Evolutionary conservation across 768 basidiomycete species (phyloP), one percentile per base, ranked within the genome.

Genomic region (Pleurotus salmoneostramineus): DNA sequence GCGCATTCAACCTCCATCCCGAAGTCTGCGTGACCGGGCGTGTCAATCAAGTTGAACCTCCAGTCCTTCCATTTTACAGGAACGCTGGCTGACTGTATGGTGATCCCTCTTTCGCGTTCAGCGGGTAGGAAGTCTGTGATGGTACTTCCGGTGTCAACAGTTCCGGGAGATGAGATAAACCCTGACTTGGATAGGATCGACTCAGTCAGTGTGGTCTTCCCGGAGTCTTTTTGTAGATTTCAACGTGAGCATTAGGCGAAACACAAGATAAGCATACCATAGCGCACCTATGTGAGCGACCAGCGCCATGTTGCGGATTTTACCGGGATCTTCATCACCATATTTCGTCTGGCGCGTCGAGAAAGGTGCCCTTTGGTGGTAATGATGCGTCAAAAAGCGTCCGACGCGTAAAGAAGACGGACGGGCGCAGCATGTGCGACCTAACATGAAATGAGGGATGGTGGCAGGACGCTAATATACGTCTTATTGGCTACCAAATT

Each of bases 1-100:
- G 93, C 93, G 65, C 92, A 91, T 71, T 95, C 93, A 31, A 95
- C 93, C 66, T 95, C 93, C 92, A 95, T 94, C n/a, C 93, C 93
- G 71, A 95, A 95, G 69, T 95, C 93, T 4, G 91, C 93, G 72
- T 95, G 93, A 36, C 93, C 93, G 12, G 93, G 93, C 3, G 93
- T 95, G 65, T 95, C 93, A 47, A 95, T 86, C 46, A 95, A 81
- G 67, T 94, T 95, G 71, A 91, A 88, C 1, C 81, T 85, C 88
- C 89, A 91, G 56, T 86, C 71, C 68, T 87, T 88, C 92, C 92
- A 93, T 66, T 82, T 80, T 40, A 93, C 89, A 2, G 92, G 92
- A 59, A 95, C 92, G 72, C 91, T 93, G 10, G 93, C 93, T 17
- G 91, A 92, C 66, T 95, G 93, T 58, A 95, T 91, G 3, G 93